Evolutionary conservation across 257 asterid species (phyloP).

Genomic region (Perilla frutescens): DNA sequence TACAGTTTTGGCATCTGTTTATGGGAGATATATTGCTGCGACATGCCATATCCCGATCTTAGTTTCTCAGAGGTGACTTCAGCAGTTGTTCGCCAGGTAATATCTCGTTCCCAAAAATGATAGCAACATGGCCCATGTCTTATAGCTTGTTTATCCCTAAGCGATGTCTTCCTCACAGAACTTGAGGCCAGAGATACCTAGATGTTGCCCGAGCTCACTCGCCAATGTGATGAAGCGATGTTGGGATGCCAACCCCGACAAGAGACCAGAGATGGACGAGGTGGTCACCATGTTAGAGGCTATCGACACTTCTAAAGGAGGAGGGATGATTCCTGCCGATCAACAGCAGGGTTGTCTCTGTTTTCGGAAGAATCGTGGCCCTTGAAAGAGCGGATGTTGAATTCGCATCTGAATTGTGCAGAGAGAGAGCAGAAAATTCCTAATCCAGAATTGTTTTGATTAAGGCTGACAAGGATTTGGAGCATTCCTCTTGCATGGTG

Average conservation of each 20-base stretch:
- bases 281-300: slow-evolving; percentile 73
- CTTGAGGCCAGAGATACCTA: slow-evolving; percentile 79
- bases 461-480: slow-evolving; percentile 17
- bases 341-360: slow-evolving; percentile 72
- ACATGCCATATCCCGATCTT: slow-evolving; percentile 81
- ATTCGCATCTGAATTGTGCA: slow-evolving; percentile 26
- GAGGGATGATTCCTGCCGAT: slow-evolving; percentile 80
- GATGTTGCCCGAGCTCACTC: slow-evolving; percentile 75
- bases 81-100: slow-evolving; percentile 81
- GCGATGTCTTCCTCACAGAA: slow-evolving; percentile 43
- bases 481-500: slow-evolving; percentile 35
- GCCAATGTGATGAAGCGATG: slow-evolving; percentile 75
- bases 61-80: slow-evolving; percentile 85
- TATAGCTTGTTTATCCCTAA: slow-evolving; percentile 1
- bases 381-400: slow-evolving; percentile 41
- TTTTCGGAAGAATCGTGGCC: slow-evolving; percentile 66
- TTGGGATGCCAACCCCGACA: slow-evolving; percentile 81
- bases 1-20: slow-evolving; percentile 81
- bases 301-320: slow-evolving; percentile 74
- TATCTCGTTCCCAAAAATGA: background rate
- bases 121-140: background rate
- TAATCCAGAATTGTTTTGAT: slow-evolving; percentile 35
- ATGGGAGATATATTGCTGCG: slow-evolving; percentile 83
- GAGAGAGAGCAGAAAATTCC: slow-evolving; percentile 36
- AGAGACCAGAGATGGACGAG: slow-evolving; percentile 79